Evolutionary conservation across 257 asterid species (phyloP).

Genomic region (Solanum medicagineum): DNA sequence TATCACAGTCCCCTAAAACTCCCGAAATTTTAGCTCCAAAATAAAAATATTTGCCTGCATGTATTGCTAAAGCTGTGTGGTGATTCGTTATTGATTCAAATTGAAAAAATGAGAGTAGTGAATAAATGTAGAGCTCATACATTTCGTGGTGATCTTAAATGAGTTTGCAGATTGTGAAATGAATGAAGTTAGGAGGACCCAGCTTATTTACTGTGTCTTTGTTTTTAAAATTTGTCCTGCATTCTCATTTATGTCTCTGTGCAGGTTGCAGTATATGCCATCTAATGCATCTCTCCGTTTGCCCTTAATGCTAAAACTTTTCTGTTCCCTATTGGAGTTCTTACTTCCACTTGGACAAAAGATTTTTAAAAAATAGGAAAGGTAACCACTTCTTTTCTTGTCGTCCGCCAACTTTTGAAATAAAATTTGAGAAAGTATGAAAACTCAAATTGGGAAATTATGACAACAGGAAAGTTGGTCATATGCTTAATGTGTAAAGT

Average conservation of each 20-base stretch:
- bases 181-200: constrained; percentile 19
- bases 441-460: neutral
- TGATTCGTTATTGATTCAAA: neutral
- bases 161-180: constrained; percentile 8
- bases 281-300: neutral
- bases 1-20: neutral
- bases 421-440: neutral
- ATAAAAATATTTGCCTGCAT: neutral
- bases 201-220: constrained; percentile 5
- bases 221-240: constrained; percentile 6
- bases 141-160: constrained; percentile 16
- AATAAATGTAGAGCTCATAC: constrained; percentile 3
- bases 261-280: neutral
- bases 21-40: constrained; percentile 5
- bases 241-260: neutral
- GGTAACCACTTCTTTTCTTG: neutral
- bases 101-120: neutral
- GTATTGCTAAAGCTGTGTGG: neutral
- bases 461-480: neutral
- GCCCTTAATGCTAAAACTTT: neutral
- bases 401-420: neutral
- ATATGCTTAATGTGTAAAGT: neutral
- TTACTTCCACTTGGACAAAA: neutral
- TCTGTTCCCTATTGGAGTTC: neutral
- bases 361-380: neutral